Base-by-base conservation (phyloP, 106 monocot genomes). In the Posidonia australis region DNA sequence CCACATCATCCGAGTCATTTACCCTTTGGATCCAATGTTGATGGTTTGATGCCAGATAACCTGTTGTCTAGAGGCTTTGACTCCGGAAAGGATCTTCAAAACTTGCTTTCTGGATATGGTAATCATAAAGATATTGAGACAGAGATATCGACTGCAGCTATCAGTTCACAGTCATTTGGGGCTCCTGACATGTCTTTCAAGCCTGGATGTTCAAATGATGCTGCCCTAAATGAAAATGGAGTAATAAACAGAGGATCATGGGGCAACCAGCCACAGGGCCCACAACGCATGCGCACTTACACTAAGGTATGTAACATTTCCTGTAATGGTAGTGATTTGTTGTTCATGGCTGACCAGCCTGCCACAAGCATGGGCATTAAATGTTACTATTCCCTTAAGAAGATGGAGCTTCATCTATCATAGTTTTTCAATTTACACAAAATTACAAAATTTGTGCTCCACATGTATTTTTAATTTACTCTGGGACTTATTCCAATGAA, bases 141-240 rank as follows among this genome's bases (percentile, higher is more conserved):
- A 16, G 92, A 92, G 60, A 60, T 89, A 42, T 91, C 90, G 19
- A 86, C 86, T 78, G 86, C 83, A 44, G 81, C 72, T 31, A 78
- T 92, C 70, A 82, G 82, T 48, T 87, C 92, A 49, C 85, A 88
- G 62, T 85, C 92, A 46, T 88, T 87, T 69, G 80, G 84, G 30
- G 45, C 82, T 19, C 65, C 84, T 36, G 81, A 82, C 24, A 70
- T 81, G 66, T 48, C 77, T 13, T 82, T 87, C 46, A 86, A 73
- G 53, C 70, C 84, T 26, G 87, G 86, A 5, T 90, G 78, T 47
- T 92, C 77, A 27, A 79, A 72, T 56, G 87, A 82, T 73, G 74
- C 70, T 45, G 72, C 59, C 44, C 56, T 74, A 25, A 78, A 76
- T 53, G 88, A 92, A 19, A 77, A 54, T 31, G 78, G 82, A 13